Percentiles rank a stretch among this genome's conserved stretches.
These are phyloP conservation scores for Pulveroboletus sp. DNA, from an alignment of 768 basidiomycete genomes.

Conservation along the genomic window DNA sequence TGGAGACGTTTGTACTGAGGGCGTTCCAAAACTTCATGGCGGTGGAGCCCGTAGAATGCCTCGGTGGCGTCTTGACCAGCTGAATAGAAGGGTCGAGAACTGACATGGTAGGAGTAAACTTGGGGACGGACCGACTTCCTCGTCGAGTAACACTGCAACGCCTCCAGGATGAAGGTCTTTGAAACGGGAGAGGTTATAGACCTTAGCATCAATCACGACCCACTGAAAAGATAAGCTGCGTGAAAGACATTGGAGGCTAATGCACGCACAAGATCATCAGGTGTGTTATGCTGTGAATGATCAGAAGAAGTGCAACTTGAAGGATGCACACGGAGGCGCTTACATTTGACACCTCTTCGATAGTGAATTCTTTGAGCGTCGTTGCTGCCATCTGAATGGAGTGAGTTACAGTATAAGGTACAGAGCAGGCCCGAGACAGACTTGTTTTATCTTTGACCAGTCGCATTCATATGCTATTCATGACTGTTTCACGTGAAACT, in stretches of 20 bases:
- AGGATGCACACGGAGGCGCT: slow-evolving; percentile 5
- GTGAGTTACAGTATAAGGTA: not conserved
- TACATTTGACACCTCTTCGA: slow-evolving; percentile 59
- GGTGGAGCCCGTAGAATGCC: slow-evolving; percentile 84
- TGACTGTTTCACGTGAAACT: slow-evolving; percentile 8
- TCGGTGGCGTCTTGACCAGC: slow-evolving; percentile 88
- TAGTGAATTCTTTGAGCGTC: slow-evolving; percentile 43
- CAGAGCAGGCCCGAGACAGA: not conserved
- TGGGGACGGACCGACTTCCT: slow-evolving; percentile 61
- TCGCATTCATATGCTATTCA: not conserved
- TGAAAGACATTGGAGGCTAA: not conserved
- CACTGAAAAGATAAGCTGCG: slow-evolving; percentile 43
- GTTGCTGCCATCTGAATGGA: slow-evolving; percentile 25
- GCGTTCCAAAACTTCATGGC: slow-evolving; percentile 73
- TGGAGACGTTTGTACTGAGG: slow-evolving; percentile 71
- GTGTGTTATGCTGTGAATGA: slow-evolving; percentile 59
- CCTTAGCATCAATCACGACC: slow-evolving; percentile 81
- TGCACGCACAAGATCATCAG: slow-evolving; percentile 63
- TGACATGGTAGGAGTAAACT: not conserved
- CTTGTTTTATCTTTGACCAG: slow-evolving; percentile 2
- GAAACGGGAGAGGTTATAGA: slow-evolving; percentile 81
- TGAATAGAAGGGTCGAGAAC: slow-evolving; percentile 21
- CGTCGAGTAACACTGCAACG: slow-evolving; percentile 66
- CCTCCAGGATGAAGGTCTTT: slow-evolving; percentile 83
- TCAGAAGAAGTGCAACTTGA: not conserved